Evolutionary conservation across 2,329 filamentous ascomycete genomes (phyloP), one percentile per base, ranked within the genome.

Genomic region (Colletotrichum nymphaeae): DNA sequence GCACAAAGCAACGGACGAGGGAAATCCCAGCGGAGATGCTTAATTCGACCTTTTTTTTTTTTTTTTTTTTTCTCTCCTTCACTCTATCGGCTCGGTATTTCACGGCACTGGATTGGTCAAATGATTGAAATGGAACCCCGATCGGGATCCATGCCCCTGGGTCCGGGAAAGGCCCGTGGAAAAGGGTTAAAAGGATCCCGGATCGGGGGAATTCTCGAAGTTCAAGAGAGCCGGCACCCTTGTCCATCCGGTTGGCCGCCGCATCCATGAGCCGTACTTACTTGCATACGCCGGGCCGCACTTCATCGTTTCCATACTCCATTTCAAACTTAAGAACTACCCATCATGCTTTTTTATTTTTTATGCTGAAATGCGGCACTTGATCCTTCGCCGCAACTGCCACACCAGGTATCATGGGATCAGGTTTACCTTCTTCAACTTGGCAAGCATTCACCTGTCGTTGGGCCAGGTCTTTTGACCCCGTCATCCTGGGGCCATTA

Each of bases 11-110:
- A 69, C 46, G 56, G 57, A 66, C 46, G 24, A 49, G 26, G 35
- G 32, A 19, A 5, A 58, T 42, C 63, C 5, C 62, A 64, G 70
- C 69, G 71, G 71, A 73, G 71, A 73, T 73, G 71, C 62, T 22
- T 57, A 49, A 62, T 66, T 56, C 56, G 35, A 24, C 24, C 26
- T 55, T 42, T 30, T 35, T 35, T 35, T 35, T 12, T 55, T 42
- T 30, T 35, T 35, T 35, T 35, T 12, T 35, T 5, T 35, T 4
- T 12, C 32, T 35, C 32, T 12, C 32, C 22, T 26, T 37, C 5
- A 30, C 12, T 69, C 52, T 55, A 49, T 19, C 46, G 24, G 14
- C 16, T 22, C 19, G 42, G 35, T 35, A 22, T 9, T 37, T 66
- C 24, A 7, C 32, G 42, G 37, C 30, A 19, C 22, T 28, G 42